Evolutionary conservation across 129 eudicot species (phyloP).

Genomic region (Calendula officinalis): DNA sequence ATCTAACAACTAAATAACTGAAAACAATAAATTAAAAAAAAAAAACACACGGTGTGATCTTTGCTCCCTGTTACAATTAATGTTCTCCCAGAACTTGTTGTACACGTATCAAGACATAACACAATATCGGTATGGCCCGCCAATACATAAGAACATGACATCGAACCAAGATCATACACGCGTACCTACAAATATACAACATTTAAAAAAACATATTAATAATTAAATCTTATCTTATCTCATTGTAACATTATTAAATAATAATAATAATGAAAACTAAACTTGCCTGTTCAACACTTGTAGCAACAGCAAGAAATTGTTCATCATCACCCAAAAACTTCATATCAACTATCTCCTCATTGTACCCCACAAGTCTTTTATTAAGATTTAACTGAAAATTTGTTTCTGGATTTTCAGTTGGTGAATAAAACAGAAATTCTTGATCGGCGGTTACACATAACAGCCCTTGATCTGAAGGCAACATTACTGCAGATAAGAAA

Average conservation of each 20-base stretch:
- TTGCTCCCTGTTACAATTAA: slow-evolving; percentile 96
- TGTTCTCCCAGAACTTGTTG: slow-evolving; percentile 67
- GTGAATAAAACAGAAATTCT: slow-evolving; percentile 73
- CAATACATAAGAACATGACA: slow-evolving; percentile 91
- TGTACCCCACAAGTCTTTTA: slow-evolving; percentile 81
- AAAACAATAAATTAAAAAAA: slow-evolving; percentile 2
- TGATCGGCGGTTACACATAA: slow-evolving; percentile 93
- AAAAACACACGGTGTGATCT: slow-evolving; percentile 64
- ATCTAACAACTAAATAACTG: not conserved
- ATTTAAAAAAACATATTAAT: slow-evolving; percentile 6
- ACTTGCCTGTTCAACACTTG: slow-evolving; percentile 82
- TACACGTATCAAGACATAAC: slow-evolving; percentile 79
- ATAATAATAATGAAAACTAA: not conserved
- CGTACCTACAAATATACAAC: slow-evolving; percentile 52
- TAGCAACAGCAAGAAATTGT: slow-evolving; percentile 86
- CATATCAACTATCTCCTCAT: slow-evolving; percentile 92
- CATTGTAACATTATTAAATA: too few species aligned
- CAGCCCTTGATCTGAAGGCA: slow-evolving; percentile 76
- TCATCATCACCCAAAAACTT: slow-evolving; percentile 88
- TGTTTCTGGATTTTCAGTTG: slow-evolving; percentile 45
- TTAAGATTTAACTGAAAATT: slow-evolving; percentile 45
- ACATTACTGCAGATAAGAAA: slow-evolving; percentile 73
- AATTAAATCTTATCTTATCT: not conserved
- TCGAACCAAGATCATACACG: slow-evolving; percentile 84
- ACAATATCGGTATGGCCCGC: slow-evolving; percentile 86